These are phyloP conservation scores for Cladosporium sp. DNA, from an alignment of 2,329 filamentous ascomycete species.

Conservation along the genomic window DNA sequence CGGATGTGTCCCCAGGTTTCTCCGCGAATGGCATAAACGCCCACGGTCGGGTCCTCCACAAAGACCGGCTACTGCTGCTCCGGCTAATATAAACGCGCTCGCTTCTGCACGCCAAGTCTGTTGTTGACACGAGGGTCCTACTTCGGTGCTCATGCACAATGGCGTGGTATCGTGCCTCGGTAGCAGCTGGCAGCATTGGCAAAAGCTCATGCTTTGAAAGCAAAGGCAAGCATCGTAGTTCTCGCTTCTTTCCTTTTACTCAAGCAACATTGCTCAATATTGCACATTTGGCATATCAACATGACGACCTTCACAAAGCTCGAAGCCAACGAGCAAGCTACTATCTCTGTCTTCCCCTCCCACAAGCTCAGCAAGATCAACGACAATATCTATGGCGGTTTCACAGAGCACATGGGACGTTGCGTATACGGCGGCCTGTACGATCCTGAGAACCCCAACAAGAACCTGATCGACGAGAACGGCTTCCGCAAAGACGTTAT, in stretches of 20 bases:
- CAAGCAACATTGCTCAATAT: too few relatives aligned
- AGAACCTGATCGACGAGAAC: slow-evolving; percentile 63
- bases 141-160: not conserved
- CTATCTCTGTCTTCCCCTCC: slow-evolving; percentile 61
- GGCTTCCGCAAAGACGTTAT: slow-evolving; percentile 79
- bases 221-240: not conserved
- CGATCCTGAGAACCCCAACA: slow-evolving; percentile 61
- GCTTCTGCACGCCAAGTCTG: not conserved
- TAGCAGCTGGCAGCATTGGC: not conserved
- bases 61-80: not conserved
- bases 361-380: slow-evolving; percentile 70
- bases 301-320: slow-evolving; percentile 75
- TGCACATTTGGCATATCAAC: not conserved
- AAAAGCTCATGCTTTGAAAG: not conserved
- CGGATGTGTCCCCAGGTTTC: not conserved
- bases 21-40: not conserved
- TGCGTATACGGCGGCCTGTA: slow-evolving; percentile 87
- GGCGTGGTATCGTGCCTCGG: not conserved
- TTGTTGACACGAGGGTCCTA: not conserved
- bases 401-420: slow-evolving; percentile 87
- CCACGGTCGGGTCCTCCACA: not conserved
- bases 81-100: not conserved
- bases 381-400: slow-evolving; percentile 77
- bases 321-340: slow-evolving; percentile 55
- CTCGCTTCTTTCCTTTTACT: not conserved